Evolutionary conservation across 1,284 basidiomycete genomes (phyloP), one percentile per base, ranked within the genome.

Genomic region (Agaricales sp.): DNA sequence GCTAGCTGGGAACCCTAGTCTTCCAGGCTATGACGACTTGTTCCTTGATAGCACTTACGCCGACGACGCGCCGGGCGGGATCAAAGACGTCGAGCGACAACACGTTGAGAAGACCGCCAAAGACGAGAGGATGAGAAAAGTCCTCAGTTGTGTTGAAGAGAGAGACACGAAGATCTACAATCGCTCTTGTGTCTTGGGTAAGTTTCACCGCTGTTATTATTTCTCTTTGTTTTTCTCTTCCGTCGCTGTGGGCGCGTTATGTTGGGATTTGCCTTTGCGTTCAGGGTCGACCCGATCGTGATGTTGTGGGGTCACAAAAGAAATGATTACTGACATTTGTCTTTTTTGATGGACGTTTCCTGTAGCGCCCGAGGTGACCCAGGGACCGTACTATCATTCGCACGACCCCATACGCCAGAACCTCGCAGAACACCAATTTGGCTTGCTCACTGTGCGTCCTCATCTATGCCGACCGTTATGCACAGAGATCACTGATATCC

Each of bases 331-430:
- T n/a, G n/a, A n/a, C n/a, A n/a, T n/a, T n/a, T n/a, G n/a, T n/a
- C n/a, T n/a, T n/a, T n/a, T n/a, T n/a, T n/a, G n/a, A n/a, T n/a
- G n/a, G n/a, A n/a, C n/a, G n/a, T n/a, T n/a, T n/a, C n/a, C n/a
- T n/a, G n/a, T 65, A 52, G 68, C 72, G 2, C 73, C 73, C 13
- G 68, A 70, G 48, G 69, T 71, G 1, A 75, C 73, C 0, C 71
- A 75, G 53, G 73, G 74, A 0, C 73, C 74, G 0, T 76, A 76
- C 54, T 72, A 74, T 53, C 73, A 75, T 49, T 60, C 54, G 2
- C 71, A 68, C 0, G 73, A 75, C 55, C 70, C 67, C 0, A 66
- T 76, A 43, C 63, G 73, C 12, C 72, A 73, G 50, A 75, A 75
- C 50, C 72, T 76, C 49, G 73, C 73, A 12, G 74, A 75, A 50